Percentiles rank a stretch among this genome's conserved stretches.
Evolutionary conservation across 208 protist species (phyloP).

Genomic region (Naegleria lovaniensis): DNA sequence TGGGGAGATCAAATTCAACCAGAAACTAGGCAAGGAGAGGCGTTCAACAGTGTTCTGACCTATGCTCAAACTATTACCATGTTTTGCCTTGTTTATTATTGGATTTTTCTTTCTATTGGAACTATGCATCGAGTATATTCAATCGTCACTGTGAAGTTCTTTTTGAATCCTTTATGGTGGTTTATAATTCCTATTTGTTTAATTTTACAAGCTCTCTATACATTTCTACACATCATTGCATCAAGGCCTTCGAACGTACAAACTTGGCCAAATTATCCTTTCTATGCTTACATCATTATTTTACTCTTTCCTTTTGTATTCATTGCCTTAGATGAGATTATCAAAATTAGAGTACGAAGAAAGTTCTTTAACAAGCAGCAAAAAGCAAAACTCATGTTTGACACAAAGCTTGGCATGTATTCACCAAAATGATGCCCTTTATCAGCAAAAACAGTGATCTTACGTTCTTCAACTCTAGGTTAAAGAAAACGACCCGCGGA

Average conservation of each 20-base stretch:
- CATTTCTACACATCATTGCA: not conserved
- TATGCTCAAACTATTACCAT: slow-evolving; percentile 22
- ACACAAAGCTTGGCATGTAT: slow-evolving; percentile 25
- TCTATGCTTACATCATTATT: slow-evolving; percentile 18
- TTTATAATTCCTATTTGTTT: not conserved
- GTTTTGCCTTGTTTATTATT: not conserved
- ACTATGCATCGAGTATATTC: not conserved
- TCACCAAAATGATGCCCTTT: slow-evolving; percentile 29
- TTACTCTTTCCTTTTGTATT: not conserved
- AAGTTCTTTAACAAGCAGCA: not conserved
- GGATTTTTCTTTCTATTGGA: not conserved
- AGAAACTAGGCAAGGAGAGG: not conserved
- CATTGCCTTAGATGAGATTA: slow-evolving; percentile 22
- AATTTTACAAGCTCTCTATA: not conserved
- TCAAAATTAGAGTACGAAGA: slow-evolving; percentile 7
- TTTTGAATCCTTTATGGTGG: not conserved
- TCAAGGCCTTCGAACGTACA: not conserved
- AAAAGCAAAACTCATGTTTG: slow-evolving; percentile 6
- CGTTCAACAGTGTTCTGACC: not conserved
- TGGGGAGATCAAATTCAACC: not conserved
- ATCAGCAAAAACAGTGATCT: too few relatives aligned
- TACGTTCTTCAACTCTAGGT: too few relatives aligned
- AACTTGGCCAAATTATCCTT: not conserved
- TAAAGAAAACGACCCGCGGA: too few relatives aligned
- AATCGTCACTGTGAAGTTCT: not conserved